Percentiles rank a stretch among this genome's conserved stretches.
Conservation (phyloP, 495 filamentous ascomycete genomes). For the Arthonia radiata region DNA sequence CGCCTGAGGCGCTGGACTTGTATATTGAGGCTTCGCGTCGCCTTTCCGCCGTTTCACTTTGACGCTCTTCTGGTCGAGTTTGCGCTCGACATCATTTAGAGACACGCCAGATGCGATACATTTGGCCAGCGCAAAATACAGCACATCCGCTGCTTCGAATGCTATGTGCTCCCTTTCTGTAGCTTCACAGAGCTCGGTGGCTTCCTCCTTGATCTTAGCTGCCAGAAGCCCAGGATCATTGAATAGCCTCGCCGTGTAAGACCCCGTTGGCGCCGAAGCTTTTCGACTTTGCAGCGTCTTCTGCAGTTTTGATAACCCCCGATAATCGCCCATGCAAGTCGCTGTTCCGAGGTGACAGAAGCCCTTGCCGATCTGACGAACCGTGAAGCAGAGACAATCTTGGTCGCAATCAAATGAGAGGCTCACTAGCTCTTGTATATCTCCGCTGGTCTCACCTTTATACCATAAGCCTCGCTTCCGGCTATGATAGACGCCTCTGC, state of each 20-base stretch:
- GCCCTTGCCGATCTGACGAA: constrained; percentile 65
- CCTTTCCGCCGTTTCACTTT: constrained; percentile 83
- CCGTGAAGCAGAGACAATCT: constrained; percentile 73
- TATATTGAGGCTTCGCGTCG: constrained; percentile 76
- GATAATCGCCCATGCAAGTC: constrained; percentile 72
- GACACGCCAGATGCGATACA: constrained; percentile 62
- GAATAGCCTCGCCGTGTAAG: constrained; percentile 83
- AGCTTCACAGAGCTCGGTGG: constrained; percentile 76
- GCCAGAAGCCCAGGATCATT: constrained; percentile 67
- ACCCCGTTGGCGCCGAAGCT: constrained; percentile 55
- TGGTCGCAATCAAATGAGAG: constrained; percentile 78
- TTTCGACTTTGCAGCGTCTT: constrained; percentile 64
- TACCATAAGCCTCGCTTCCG: constrained; percentile 88
- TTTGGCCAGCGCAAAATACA: constrained; percentile 87
- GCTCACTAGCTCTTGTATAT: constrained; percentile 66
- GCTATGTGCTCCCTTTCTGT: constrained; percentile 58
- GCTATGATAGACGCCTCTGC: constrained; percentile 85
- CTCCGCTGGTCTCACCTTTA: constrained; percentile 84
- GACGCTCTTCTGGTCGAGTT: constrained; percentile 76
- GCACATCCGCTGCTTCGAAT: constrained; percentile 80
- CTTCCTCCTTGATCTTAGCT: constrained; percentile 97
- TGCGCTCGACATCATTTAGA: constrained; percentile 68
- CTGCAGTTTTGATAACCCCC: constrained; percentile 58
- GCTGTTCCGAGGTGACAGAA: constrained; percentile 89
- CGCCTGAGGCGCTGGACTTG: constrained; percentile 15